Evolutionary conservation across 2,329 filamentous ascomycete species (phyloP), one percentile per base, ranked within the genome.

Genomic region (Xylariaceae sp.): DNA sequence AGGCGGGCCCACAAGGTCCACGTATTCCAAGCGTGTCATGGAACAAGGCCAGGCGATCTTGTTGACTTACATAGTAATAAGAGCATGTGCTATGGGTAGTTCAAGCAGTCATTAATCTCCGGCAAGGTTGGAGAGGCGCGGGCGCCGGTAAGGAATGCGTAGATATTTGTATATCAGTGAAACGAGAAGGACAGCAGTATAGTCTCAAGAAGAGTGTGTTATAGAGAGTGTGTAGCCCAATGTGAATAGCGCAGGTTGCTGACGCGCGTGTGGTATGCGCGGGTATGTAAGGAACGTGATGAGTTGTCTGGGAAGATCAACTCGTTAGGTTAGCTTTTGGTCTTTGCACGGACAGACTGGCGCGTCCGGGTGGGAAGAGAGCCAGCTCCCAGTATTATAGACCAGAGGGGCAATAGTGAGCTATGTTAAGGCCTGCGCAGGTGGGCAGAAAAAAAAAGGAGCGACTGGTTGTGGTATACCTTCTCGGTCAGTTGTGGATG

Each of bases 331-430:
- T 52, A 50, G 53, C 57, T 56, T 47, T 55, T 61, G 52, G 53
- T 53, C 55, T 56, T 60, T 59, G 55, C 54, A 62, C 53, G 55
- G 47, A 52, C 54, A 55, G 51, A 60, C 62, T 64, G 64, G 57
- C 47, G 48, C 56, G 63, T 66, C 63, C 59, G 60, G 61, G 64
- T 63, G 55, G 55, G 56, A 64, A 73, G 70, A 76, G 73, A 74
- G 67, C 74, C 73, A 74, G 73, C 73, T 77, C 72, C 66, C 69
- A 70, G 69, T 62, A 61, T 65, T 65, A 66, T 66, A 67, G 62
- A 62, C 59, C 54, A 61, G 62, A 66, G 60, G 61, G 59, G 63
- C 62, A 63, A 64, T 67, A 65, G 64, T 60, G 65, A 60, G 55
- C 47, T 49, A 50, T 56, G 53, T 59, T 55, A 57, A 59, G 49